Evolutionary conservation across 257 asterid genomes (phyloP).

Genomic region (Echium plantagineum): DNA sequence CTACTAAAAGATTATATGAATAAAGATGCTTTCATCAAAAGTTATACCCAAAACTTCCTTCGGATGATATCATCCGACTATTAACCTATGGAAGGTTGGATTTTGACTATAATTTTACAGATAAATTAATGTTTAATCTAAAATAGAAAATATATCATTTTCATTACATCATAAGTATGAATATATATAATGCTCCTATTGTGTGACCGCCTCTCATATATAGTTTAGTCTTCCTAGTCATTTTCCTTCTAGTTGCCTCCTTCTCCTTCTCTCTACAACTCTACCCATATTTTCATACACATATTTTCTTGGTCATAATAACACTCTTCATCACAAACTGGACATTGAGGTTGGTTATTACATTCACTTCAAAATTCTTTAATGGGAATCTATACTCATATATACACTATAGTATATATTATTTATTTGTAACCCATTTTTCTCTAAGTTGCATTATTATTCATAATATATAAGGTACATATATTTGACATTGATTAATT

Average conservation of each 20-base stretch:
- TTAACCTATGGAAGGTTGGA: no score
- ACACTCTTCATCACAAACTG: slow-evolving; percentile 1
- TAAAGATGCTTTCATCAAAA: no score
- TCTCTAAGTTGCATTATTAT: neutral
- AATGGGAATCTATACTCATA: neutral
- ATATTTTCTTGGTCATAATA: neutral
- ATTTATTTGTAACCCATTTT: neutral
- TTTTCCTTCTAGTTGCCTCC: slow-evolving; percentile 4
- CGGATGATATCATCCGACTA: no score
- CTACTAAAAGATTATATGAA: no score
- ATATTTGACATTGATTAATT: neutral
- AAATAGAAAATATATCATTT: no score
- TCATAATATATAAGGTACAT: neutral
- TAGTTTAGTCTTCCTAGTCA: neutral
- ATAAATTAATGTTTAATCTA: no score
- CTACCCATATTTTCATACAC: neutral
- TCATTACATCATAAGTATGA: neutral
- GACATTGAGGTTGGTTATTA: neutral
- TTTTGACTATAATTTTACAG: no score
- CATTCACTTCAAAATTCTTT: neutral
- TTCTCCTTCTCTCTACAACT: neutral
- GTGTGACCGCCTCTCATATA: slow-evolving; percentile 6
- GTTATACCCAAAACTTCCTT: no score
- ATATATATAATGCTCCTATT: neutral
- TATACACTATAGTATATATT: no score